These are phyloP conservation scores for Physcomitrellopsis africana DNA, from an alignment of 225 moss, liverwort and hornwort species.

Conservation along the genomic window DNA sequence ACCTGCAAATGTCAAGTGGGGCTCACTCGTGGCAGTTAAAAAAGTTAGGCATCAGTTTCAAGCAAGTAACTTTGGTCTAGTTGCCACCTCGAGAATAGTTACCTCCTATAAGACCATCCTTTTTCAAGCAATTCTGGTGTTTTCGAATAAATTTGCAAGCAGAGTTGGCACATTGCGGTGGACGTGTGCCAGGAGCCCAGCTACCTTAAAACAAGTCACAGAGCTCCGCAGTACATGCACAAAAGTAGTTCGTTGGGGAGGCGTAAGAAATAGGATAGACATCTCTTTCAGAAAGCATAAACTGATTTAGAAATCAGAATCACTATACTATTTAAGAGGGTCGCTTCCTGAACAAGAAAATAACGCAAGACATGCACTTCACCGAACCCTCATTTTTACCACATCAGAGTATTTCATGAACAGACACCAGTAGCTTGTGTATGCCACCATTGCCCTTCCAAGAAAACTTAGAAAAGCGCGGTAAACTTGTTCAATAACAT, in stretches of 20 bases:
- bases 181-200: slow-evolving; percentile 70
- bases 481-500: not conserved
- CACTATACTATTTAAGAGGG: not conserved
- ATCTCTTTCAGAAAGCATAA: not conserved
- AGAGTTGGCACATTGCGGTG: slow-evolving; percentile 57
- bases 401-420: not conserved
- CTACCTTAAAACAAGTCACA: slow-evolving; percentile 75
- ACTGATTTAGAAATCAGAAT: not conserved
- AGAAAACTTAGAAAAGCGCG: not conserved
- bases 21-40: slow-evolving; percentile 54
- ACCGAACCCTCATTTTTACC: not conserved
- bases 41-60: slow-evolving; percentile 52
- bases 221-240: slow-evolving; percentile 23
- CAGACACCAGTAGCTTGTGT: too few relatives aligned
- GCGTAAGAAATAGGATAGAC: not conserved
- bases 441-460: not conserved
- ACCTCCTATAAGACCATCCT: slow-evolving; percentile 73
- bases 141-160: slow-evolving; percentile 63
- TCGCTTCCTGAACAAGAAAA: not conserved
- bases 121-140: slow-evolving; percentile 70
- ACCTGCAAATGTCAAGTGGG: slow-evolving; percentile 69
- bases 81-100: slow-evolving; percentile 80
- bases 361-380: not conserved
- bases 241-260: not conserved
- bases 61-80: slow-evolving; percentile 75